A percentile compares a stretch with the other conserved stretches of the same genome.
Evolutionary conservation across 2,329 filamentous ascomycete genomes (phyloP).

Genomic region (Penicillium hordei): DNA sequence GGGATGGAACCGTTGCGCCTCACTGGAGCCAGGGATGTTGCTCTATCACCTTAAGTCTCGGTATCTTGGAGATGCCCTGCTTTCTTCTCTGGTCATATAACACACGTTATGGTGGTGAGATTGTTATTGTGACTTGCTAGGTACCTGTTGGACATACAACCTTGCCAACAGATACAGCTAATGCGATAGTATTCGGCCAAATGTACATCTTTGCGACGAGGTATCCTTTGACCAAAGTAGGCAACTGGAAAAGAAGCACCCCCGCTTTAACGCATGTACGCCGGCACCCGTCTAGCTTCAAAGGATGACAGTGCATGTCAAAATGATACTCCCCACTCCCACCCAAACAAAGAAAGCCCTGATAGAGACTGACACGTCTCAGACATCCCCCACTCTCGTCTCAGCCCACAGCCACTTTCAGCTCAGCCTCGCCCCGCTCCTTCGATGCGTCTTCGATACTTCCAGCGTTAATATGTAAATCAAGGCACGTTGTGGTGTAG

Average conservation of each 20-base stretch:
- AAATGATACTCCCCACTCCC: constrained; percentile 1
- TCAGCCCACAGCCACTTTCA: constrained; percentile 20
- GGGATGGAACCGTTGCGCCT: constrained; percentile 26
- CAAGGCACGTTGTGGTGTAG: neutral
- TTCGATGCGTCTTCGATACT: constrained; percentile 37
- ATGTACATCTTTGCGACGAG: neutral
- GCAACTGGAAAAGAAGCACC: neutral
- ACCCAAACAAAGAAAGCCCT: neutral
- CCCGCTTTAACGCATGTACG: constrained; percentile 1
- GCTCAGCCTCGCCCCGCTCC: constrained; percentile 21
- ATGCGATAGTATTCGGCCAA: neutral
- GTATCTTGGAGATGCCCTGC: neutral
- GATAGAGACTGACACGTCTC: constrained; percentile 8
- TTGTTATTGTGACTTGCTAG: neutral
- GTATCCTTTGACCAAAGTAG: neutral
- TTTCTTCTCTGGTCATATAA: neutral
- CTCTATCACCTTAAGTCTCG: neutral
- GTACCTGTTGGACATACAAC: neutral
- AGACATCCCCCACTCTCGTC: constrained; percentile 6
- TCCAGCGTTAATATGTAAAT: constrained; percentile 4
- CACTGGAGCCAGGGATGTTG: neutral
- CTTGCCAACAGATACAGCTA: no score
- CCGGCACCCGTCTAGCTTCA: neutral
- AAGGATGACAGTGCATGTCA: neutral
- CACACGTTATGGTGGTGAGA: neutral